Conservation (phyloP, 257 asterid genomes). For the Leonotis leonurus region DNA sequence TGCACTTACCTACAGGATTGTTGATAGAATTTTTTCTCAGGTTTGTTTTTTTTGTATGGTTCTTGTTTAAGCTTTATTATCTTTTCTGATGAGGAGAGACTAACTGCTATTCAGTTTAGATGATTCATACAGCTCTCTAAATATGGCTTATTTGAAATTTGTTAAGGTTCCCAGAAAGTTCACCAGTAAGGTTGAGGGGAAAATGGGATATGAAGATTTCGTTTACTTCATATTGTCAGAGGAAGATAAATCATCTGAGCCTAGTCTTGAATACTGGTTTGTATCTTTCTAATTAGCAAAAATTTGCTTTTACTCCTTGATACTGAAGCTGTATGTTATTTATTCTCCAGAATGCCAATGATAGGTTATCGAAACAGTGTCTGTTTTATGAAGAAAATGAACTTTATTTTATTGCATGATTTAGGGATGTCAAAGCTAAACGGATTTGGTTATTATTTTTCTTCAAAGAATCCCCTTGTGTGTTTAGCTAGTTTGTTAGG, state of each 20-base stretch:
- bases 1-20: conserved; percentile 96
- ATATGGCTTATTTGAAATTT: conserved; percentile 21
- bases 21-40: conserved; percentile 97
- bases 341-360: background rate
- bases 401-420: background rate
- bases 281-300: conserved; percentile 21
- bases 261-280: conserved; percentile 93
- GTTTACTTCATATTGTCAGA: conserved; percentile 92
- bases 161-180: conserved; percentile 88
- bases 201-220: conserved; percentile 98
- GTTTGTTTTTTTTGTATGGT: conserved; percentile 36
- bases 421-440: conserved; percentile 4
- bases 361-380: background rate
- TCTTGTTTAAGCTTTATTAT: conserved; percentile 11
- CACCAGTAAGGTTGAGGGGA: conserved; percentile 95
- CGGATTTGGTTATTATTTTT: background rate
- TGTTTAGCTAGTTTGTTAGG: background rate
- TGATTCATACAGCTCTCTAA: conserved; percentile 12
- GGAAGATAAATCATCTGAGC: conserved; percentile 96
- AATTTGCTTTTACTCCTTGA: background rate
- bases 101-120: conserved; percentile 5
- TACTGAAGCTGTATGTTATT: conserved; percentile 1
- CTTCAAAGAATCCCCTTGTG: background rate
- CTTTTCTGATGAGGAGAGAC: conserved; percentile 14
- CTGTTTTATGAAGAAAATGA: background rate